Base-by-base conservation (phyloP, 176 grass and related monocot genomes). In the Eleusine indica region DNA sequence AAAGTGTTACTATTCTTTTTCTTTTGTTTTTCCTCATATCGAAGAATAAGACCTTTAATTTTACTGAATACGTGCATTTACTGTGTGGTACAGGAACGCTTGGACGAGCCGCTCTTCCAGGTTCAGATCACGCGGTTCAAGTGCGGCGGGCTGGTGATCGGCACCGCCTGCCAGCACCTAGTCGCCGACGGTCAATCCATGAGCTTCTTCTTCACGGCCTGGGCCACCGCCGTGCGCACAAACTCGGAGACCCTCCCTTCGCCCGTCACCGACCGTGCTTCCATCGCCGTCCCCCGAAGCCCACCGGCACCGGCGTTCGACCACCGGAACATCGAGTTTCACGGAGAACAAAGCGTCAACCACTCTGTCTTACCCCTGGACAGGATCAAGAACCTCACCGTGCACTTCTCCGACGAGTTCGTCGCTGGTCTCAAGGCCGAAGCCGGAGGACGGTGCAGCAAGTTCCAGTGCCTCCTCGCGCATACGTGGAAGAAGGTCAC, bases 141-240 rank as follows among this genome's bases (percentile, higher is more conserved):
- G 44, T 90, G 88, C 66, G 83, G 88, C 65, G 88, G 88, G 18
- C 52, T 86, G 19, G 66, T 90, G 54, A 75, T 84, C 52, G 88
- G 52, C 52, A 63, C 66, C 29, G 63, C 7, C 9, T n/a, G 21
- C 35, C 66, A 86, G 19, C 88, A 86, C 78, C 42, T 60, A 0
- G 77, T 85, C 28, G 64, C 87, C 64, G 87, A 89, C 77, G 87
- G 87, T 4, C 82, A 85, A 28, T 80, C 87, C 60, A 89, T 89
- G 81, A 84, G 87, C 69, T 3, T 12, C 44, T 89, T 89, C 75
- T 70, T 54, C 53, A 38, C 70, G 2, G 73, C 32, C 2, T 91
- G 86, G 90, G 90, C 86, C 6, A 6, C 65, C 7, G n/a, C 82
- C 16, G 82, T 74, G 10, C 78, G 86, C 40, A 80, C 39, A 1